Evolutionary conservation across 805 yeast species (phyloP), one percentile per base, ranked within the genome.

Genomic region (Maudiozyma barnettii): DNA sequence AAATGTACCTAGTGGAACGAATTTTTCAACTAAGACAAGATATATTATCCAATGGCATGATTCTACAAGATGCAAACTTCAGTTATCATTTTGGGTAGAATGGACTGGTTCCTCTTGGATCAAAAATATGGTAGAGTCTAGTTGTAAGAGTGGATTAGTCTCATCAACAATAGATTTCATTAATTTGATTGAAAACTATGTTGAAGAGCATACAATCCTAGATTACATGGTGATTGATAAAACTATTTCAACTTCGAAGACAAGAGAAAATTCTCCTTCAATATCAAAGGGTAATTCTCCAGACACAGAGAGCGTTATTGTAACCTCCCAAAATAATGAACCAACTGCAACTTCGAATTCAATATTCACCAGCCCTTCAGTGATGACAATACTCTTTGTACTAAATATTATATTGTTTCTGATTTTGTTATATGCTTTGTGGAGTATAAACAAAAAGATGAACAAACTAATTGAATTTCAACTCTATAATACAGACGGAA

Each of bases 81-180:
- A 67, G 39, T 64, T 84, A 18, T 74, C 88, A 10, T 84, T 76
- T 61, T 76, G 78, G 69, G 75, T 90, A 33, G 82, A 84, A 45
- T 91, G 98, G 98, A 77, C 82, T 0, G 95, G 90, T 6, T 76
- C 81, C 45, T 83, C 95, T 47, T 91, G 96, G 96, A 77, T 91
- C 57, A 90, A 87, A 60, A 75, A 84, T 10, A 79, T 95, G 39
- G 82, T 91, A 52, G 97, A 91, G 58, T 82, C 78, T 54, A 89
- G 89, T 48, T 80, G 95, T 12, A 66, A 73, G 41, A 77, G 80
- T 29, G 98, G 98, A 0, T 95, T 88, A 59, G 69, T 72, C 40
- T 72, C 76, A 6, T 78, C 79, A 5, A 76, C 84, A 14, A 70
- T 68, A 40, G 75, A 70, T 12, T 65, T 83, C 38, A 41, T 63